Percentiles rank a stretch among this genome's conserved stretches.
phyloP scores from a whole-genome alignment of 1,139 yeast genomes.

The Geotrichum australiense region DNA sequence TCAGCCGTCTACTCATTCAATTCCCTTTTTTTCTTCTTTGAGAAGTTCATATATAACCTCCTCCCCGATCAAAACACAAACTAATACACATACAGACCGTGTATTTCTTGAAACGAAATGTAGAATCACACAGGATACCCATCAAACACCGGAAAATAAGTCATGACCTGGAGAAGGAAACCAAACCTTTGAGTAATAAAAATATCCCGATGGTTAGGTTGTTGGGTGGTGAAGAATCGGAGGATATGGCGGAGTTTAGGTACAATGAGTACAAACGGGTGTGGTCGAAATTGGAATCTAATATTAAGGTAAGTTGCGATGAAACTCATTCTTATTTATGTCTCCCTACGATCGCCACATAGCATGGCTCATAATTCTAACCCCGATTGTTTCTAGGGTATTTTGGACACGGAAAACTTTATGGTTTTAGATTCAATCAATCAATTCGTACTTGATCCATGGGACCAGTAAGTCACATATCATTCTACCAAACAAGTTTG shows the following conservation, averaged over 20 bases:
- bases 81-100: conserved; percentile 10
- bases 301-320: conserved; percentile 20
- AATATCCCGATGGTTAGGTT: conserved; percentile 35
- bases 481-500: background rate
- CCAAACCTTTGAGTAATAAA: conserved; percentile 11
- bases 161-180: conserved; percentile 19
- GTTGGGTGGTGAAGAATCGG: conserved; percentile 36
- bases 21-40: background rate
- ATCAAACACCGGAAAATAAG: background rate
- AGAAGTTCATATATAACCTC: background rate
- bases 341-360: background rate
- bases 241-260: conserved; percentile 28
- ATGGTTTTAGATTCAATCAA: conserved; percentile 24
- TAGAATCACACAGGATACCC: conserved; percentile 6
- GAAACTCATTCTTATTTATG: background rate
- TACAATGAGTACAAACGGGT: conserved; percentile 35
- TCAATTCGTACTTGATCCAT: conserved; percentile 22
- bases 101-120: conserved; percentile 15
- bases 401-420: conserved; percentile 23
- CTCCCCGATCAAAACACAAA: too few species aligned
- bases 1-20: background rate
- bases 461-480: conserved; percentile 20
- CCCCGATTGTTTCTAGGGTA: conserved; percentile 9
- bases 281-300: conserved; percentile 25
- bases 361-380: background rate